phyloP scores from a whole-genome alignment of 257 asterid species.

The Echium plantagineum region DNA sequence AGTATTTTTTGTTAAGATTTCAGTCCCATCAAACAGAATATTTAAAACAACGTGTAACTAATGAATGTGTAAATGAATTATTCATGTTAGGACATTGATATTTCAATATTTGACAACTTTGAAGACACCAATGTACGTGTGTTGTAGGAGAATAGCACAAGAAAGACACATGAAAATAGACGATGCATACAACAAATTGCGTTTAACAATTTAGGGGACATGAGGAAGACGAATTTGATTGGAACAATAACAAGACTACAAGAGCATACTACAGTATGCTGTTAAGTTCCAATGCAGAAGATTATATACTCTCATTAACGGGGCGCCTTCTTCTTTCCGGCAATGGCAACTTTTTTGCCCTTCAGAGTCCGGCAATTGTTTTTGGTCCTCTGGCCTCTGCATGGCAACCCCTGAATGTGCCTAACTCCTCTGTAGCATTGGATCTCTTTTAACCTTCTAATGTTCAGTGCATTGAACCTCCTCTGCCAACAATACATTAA shows the following conservation, averaged over 20 bases:
- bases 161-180: too few relatives aligned
- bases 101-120: too few relatives aligned
- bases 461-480: conserved; percentile 82
- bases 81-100: too few relatives aligned
- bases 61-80: too few relatives aligned
- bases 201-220: too few relatives aligned
- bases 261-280: background rate
- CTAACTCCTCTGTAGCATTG: conserved; percentile 91
- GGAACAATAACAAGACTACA: too few relatives aligned
- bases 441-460: conserved; percentile 83
- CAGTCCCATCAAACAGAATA: too few relatives aligned
- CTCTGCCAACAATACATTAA: conserved; percentile 26
- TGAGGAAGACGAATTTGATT: too few relatives aligned
- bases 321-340: conserved; percentile 77
- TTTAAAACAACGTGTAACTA: too few relatives aligned
- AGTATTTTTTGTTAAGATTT: too few relatives aligned
- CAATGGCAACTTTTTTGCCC: conserved; percentile 80
- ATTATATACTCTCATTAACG: conserved; percentile 10
- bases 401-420: conserved; percentile 89
- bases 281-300: background rate
- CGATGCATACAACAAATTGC: too few relatives aligned
- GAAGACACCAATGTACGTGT: too few relatives aligned
- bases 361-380: conserved; percentile 88
- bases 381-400: conserved; percentile 92
- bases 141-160: background rate